Percentiles rank a stretch among this genome's conserved stretches.
Evolutionary conservation across 1,284 basidiomycete species (phyloP).

Genomic region (Tetrapyrgos nigripes): DNA sequence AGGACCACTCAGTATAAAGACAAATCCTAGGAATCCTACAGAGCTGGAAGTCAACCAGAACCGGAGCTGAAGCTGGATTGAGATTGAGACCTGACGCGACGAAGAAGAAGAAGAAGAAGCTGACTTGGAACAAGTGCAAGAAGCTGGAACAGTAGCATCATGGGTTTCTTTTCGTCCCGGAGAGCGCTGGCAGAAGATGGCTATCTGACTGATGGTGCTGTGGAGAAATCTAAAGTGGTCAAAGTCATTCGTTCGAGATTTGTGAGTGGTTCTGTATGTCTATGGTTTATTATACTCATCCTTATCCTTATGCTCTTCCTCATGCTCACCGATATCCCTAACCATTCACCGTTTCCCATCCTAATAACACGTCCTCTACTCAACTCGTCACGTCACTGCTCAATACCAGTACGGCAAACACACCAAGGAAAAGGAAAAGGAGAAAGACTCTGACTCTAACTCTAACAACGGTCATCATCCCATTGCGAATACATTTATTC

Average conservation of each 20-base stretch:
- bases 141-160: slow-evolving; percentile 31
- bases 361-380: neutral
- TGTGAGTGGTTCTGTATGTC: slow-evolving; percentile 53
- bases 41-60: too few relatives aligned
- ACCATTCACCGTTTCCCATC: too few relatives aligned
- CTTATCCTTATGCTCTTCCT: slow-evolving; percentile 7
- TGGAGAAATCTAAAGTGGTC: slow-evolving; percentile 53
- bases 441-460: too few relatives aligned
- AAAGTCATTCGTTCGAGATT: slow-evolving; percentile 77
- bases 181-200: slow-evolving; percentile 49
- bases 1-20: neutral
- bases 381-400: too few relatives aligned
- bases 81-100: too few relatives aligned
- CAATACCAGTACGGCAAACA: slow-evolving; percentile 70
- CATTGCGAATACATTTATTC: slow-evolving; percentile 41
- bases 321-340: too few relatives aligned
- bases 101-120: too few relatives aligned
- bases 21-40: neutral
- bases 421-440: slow-evolving; percentile 69
- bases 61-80: too few relatives aligned
- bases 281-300: neutral
- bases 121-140: neutral
- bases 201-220: slow-evolving; percentile 27
- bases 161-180: slow-evolving; percentile 66
- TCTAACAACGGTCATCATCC: too few relatives aligned